A percentile compares a stretch with the other conserved stretches of the same genome.
phyloP scores from a whole-genome alignment of 139 green algal genomes.

The Chlamydomonas incerta region DNA sequence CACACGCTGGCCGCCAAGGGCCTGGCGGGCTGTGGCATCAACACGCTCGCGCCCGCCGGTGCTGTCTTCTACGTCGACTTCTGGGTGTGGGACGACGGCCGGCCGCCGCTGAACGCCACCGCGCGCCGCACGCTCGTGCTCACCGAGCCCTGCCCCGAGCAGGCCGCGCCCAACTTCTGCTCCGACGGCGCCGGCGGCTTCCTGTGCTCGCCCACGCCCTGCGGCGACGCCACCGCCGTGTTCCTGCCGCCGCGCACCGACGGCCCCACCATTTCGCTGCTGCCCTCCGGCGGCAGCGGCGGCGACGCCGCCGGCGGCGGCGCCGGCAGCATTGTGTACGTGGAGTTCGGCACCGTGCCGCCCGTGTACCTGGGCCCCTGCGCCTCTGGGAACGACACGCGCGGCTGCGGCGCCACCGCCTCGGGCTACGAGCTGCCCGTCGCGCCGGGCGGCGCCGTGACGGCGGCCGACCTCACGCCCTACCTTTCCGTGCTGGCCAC shows the following conservation, averaged over 20 bases:
- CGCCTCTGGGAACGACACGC: background rate
- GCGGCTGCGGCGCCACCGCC: slow-evolving; percentile 17
- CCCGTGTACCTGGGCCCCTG: slow-evolving; percentile 36
- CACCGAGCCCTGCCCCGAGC: slow-evolving; percentile 29
- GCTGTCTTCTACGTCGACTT: slow-evolving; percentile 59
- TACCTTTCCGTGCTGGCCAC: slow-evolving; percentile 1
- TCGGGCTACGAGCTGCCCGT: background rate
- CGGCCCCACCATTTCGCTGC: slow-evolving; percentile 14
- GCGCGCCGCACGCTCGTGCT: slow-evolving; percentile 34
- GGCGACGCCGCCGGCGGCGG: background rate
- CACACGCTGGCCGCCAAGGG: slow-evolving; percentile 56
- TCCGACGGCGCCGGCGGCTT: slow-evolving; percentile 3
- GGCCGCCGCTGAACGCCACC: slow-evolving; percentile 47
- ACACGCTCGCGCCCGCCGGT: slow-evolving; percentile 45
- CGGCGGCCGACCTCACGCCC: background rate
- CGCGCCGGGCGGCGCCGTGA: background rate
- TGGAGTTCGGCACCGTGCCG: slow-evolving; percentile 27
- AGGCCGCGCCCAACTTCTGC: slow-evolving; percentile 27
- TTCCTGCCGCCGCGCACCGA: background rate
- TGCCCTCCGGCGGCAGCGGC: background rate
- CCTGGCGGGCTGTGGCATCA: slow-evolving; percentile 56
- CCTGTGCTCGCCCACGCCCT: slow-evolving; percentile 24
- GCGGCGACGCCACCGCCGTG: background rate
- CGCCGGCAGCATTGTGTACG: slow-evolving; percentile 7
- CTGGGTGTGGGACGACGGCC: slow-evolving; percentile 60